Conservation (phyloP, 495 filamentous ascomycete species). For the Letharia lupina region DNA sequence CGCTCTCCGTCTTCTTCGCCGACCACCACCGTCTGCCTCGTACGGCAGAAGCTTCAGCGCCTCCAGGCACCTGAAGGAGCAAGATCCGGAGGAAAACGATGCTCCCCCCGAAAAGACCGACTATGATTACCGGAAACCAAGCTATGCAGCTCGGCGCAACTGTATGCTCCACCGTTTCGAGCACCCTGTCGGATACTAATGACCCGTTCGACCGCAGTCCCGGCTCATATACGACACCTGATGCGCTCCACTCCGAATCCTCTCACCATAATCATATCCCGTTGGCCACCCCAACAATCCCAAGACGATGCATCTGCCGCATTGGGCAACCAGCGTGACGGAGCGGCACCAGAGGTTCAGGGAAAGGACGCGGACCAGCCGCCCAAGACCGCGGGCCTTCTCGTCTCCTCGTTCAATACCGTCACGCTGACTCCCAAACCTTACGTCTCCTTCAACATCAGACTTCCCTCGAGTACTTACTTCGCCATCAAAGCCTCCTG, state of each 20-base stretch:
- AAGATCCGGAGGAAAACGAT: no score
- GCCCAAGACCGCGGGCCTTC: slow-evolving; percentile 48
- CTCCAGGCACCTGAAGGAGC: neutral
- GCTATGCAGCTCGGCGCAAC: slow-evolving; percentile 1
- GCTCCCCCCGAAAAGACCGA: neutral
- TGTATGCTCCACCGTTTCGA: neutral
- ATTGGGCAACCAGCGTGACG: neutral
- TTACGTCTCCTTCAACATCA: slow-evolving; percentile 72
- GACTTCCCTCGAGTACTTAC: slow-evolving; percentile 61
- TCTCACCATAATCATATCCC: slow-evolving; percentile 15
- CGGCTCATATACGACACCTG: neutral
- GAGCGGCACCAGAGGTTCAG: neutral
- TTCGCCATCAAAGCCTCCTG: slow-evolving; percentile 47
- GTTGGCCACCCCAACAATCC: neutral
- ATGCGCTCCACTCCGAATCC: slow-evolving; percentile 13
- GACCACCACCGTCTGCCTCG: neutral
- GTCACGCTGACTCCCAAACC: slow-evolving; percentile 59
- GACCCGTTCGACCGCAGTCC: neutral
- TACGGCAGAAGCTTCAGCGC: neutral
- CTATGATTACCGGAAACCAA: neutral
- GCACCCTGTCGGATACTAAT: neutral
- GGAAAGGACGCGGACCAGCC: slow-evolving; percentile 30
- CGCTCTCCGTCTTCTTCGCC: neutral
- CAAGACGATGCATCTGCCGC: neutral
- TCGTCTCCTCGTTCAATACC: slow-evolving; percentile 76